These are phyloP conservation scores for Gaertneriomyces semiglobifer DNA, from an alignment of 192 early-diverging fungal genomes.

Conservation along the genomic window DNA sequence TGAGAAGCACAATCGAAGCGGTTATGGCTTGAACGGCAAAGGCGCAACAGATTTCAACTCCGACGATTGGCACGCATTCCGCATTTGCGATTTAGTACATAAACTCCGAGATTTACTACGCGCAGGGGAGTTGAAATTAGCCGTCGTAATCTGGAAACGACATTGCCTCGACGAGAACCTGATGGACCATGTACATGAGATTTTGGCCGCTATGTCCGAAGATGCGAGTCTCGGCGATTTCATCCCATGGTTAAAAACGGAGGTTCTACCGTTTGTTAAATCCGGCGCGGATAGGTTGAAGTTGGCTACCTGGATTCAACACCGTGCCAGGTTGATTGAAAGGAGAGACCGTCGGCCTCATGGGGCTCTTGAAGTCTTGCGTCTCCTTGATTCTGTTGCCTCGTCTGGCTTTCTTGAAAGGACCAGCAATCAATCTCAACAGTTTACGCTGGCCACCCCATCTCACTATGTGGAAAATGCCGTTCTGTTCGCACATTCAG, in stretches of 20 bases:
- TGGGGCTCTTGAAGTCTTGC: conserved; percentile 45
- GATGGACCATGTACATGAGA: conserved; percentile 36
- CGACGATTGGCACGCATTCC: conserved; percentile 49
- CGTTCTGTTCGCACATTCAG: conserved; percentile 21
- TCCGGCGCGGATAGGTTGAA: conserved; percentile 25
- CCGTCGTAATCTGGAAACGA: conserved; percentile 51
- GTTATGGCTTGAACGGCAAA: not conserved
- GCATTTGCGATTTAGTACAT: conserved; percentile 40
- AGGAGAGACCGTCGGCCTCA: conserved; percentile 32
- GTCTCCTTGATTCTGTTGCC: conserved; percentile 36
- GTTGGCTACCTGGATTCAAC: conserved; percentile 53
- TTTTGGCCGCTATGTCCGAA: conserved; percentile 48
- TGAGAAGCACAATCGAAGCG: conserved; percentile 8
- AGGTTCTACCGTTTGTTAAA: conserved; percentile 48
- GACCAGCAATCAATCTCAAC: conserved; percentile 3
- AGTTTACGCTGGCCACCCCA: conserved; percentile 30
- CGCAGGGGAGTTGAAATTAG: conserved; percentile 41
- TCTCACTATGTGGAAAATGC: conserved; percentile 31
- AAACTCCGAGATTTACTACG: conserved; percentile 38
- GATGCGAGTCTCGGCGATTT: conserved; percentile 29
- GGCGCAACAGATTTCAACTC: conserved; percentile 14
- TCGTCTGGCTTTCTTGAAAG: conserved; percentile 14
- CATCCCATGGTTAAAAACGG: conserved; percentile 49
- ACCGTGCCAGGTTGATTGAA: conserved; percentile 51
- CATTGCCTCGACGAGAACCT: conserved; percentile 45